These are phyloP conservation scores for Gypsophila paniculata DNA, from an alignment of 179 eudicot genomes.

Conservation along the genomic window DNA sequence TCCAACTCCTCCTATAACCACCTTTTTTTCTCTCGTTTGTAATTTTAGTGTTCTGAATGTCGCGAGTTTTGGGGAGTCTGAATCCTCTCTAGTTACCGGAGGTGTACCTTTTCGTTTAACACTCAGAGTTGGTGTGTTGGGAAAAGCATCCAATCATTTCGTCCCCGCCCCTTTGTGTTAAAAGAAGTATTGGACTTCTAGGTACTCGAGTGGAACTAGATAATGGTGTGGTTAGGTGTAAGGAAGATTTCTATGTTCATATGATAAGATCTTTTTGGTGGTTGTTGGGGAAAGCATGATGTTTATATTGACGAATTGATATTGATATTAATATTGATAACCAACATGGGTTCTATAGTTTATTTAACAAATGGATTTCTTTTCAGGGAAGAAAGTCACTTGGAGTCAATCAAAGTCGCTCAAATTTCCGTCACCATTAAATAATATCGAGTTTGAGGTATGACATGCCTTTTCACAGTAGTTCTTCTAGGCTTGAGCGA, in stretches of 20 bases:
- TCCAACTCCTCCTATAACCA: not conserved
- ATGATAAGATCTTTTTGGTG: not conserved
- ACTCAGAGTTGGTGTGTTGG: no score
- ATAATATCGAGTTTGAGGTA: conserved; percentile 56
- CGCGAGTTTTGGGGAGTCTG: not conserved
- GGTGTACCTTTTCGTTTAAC: no score
- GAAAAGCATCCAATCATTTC: no score
- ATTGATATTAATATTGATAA: not conserved
- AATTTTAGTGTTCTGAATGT: not conserved
- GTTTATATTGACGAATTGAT: not conserved
- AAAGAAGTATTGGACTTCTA: no score
- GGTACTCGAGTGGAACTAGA: not conserved
- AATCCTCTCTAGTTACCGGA: no score
- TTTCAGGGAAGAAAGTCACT: conserved; percentile 42
- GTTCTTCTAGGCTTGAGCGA: conserved; percentile 14
- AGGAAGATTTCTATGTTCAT: not conserved
- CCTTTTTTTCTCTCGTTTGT: not conserved
- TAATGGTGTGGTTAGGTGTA: not conserved
- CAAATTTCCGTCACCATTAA: conserved; percentile 37
- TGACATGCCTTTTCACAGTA: conserved; percentile 12
- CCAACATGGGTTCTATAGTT: not conserved
- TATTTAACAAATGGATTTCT: conserved; percentile 16
- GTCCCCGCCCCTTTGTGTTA: no score
- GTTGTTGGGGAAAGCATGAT: not conserved
- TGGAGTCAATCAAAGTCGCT: conserved; percentile 73